phyloP scores from a whole-genome alignment of 257 asterid species.

The Nicotiana undulata region DNA sequence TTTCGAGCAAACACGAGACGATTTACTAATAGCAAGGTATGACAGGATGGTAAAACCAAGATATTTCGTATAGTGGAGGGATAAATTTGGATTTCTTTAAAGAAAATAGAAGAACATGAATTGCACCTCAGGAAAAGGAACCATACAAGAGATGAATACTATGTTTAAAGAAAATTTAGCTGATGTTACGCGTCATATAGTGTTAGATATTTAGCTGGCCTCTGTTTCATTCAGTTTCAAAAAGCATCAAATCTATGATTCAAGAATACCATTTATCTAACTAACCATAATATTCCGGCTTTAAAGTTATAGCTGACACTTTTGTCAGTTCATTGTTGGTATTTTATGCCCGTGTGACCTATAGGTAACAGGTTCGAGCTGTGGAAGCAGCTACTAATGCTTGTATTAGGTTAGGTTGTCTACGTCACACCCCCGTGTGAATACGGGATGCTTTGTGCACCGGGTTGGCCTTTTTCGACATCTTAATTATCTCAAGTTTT shows the following conservation, averaged over 20 bases:
- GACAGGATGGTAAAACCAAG: background rate
- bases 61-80: background rate
- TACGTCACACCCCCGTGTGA: no score
- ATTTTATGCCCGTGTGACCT: background rate
- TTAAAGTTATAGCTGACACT: background rate
- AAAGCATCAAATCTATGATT: background rate
- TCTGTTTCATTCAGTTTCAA: background rate
- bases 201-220: background rate
- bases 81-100: background rate
- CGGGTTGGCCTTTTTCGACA: no score
- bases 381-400: no score
- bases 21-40: background rate
- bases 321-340: background rate
- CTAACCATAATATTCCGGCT: background rate
- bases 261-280: background rate
- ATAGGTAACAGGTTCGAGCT: no score
- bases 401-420: no score
- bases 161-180: background rate
- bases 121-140: background rate
- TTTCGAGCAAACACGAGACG: background rate
- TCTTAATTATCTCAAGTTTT: no score
- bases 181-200: background rate
- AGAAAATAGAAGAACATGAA: background rate
- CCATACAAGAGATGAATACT: background rate
- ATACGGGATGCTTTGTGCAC: no score